These are phyloP conservation scores for Arthrobotrys megalospora DNA, from an alignment of 2,329 filamentous ascomycete genomes.

Conservation along the genomic window DNA sequence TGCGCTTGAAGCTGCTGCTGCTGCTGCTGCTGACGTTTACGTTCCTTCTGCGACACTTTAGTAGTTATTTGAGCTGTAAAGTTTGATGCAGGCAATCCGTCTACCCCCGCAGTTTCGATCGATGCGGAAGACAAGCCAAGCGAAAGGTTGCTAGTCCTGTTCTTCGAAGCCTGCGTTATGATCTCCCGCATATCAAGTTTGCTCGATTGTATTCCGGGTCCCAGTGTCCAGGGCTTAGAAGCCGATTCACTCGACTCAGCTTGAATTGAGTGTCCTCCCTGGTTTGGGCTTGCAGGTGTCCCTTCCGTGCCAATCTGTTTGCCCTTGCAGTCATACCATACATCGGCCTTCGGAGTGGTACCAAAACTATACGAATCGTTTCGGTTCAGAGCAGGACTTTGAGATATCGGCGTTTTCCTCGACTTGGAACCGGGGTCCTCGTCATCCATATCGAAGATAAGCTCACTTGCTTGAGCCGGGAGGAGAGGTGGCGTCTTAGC, in stretches of 20 bases:
- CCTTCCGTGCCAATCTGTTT: constrained; percentile 65
- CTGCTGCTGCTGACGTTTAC: constrained; percentile 82
- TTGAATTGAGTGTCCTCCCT: constrained; percentile 3
- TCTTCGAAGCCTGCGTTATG: constrained; percentile 75
- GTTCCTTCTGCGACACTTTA: constrained; percentile 91
- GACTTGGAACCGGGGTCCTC: constrained; percentile 70
- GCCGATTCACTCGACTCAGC: not conserved
- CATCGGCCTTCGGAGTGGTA: constrained; percentile 62
- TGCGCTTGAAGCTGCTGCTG: constrained; percentile 69
- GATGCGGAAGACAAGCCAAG: constrained; percentile 71
- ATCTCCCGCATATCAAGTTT: constrained; percentile 84
- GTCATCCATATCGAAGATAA: constrained; percentile 97
- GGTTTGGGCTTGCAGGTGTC: not conserved
- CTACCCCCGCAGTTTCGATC: constrained; percentile 66
- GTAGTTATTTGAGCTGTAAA: constrained; percentile 64
- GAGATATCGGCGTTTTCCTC: constrained; percentile 46
- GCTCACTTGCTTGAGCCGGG: constrained; percentile 76
- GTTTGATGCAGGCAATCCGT: constrained; percentile 64
- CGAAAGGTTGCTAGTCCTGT: constrained; percentile 72
- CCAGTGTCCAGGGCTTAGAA: constrained; percentile 43
- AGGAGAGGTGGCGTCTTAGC: constrained; percentile 80
- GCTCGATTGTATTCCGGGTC: constrained; percentile 71
- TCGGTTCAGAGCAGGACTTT: constrained; percentile 43
- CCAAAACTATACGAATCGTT: constrained; percentile 26
- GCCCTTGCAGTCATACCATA: constrained; percentile 68